Percentiles rank a stretch among this genome's conserved stretches.
phyloP scores from a whole-genome alignment of 2,329 filamentous ascomycete species.

The Monosporascus sp. region DNA sequence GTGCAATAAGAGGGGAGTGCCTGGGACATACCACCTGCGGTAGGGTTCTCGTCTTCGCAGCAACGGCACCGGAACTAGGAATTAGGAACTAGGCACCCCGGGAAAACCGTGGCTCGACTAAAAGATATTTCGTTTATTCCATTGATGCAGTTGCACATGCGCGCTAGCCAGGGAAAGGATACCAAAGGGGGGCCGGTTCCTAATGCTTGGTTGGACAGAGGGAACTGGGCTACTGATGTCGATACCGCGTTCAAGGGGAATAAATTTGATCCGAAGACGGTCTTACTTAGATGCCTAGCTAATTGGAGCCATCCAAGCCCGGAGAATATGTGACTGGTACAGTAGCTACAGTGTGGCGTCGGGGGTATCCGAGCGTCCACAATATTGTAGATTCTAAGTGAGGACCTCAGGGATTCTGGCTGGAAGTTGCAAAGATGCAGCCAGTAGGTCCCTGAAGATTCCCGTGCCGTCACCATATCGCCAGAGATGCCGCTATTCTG shows the following conservation, averaged over 20 bases:
- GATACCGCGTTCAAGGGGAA: conserved; percentile 4
- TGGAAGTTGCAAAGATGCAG: too few species aligned
- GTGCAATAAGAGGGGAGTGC: conserved; percentile 14
- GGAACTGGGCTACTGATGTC: conserved; percentile 12
- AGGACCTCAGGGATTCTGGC: too few species aligned
- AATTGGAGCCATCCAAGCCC: too few species aligned
- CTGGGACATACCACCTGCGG: conserved; percentile 16
- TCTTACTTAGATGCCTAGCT: neutral
- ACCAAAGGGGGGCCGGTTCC: conserved; percentile 21
- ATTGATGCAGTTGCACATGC: conserved; percentile 15
- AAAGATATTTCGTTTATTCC: conserved; percentile 30
- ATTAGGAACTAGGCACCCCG: conserved; percentile 21
- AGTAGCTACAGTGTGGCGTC: neutral
- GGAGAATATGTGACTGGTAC: neutral
- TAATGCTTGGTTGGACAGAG: conserved; percentile 19
- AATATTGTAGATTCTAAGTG: too few species aligned
- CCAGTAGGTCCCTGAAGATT: too few species aligned
- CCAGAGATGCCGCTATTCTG: too few species aligned
- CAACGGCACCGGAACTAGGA: conserved; percentile 12
- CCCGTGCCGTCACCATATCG: too few species aligned
- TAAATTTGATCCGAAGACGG: neutral
- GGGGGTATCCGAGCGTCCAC: too few species aligned
- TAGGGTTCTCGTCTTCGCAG: conserved; percentile 13
- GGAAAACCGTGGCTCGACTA: conserved; percentile 26
- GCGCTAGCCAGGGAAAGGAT: conserved; percentile 14